phyloP scores from a whole-genome alignment of 805 yeast species.

The Candida qinlingensis region DNA sequence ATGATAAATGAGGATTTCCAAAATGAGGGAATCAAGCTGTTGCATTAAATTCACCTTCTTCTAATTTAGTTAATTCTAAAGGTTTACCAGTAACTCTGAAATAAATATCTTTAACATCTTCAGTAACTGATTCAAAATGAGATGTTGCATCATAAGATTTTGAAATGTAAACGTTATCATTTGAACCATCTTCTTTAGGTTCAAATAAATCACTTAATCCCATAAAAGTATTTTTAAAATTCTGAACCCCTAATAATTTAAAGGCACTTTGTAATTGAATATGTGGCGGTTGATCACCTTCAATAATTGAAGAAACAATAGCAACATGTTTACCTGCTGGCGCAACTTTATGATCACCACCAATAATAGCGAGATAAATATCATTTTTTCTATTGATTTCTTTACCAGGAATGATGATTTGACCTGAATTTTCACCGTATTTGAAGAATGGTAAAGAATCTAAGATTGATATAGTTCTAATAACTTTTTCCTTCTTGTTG shows the following conservation, averaged over 20 bases:
- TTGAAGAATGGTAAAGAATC: conserved; percentile 76
- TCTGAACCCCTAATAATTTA: conserved; percentile 72
- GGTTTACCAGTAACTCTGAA: conserved; percentile 91
- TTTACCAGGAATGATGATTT: conserved; percentile 93
- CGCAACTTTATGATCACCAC: conserved; percentile 85
- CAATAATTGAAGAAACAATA: conserved; percentile 89
- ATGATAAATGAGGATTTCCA: not conserved
- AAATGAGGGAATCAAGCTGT: conserved; percentile 9
- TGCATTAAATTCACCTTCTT: conserved; percentile 25
- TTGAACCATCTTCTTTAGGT: conserved; percentile 78
- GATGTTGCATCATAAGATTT: conserved; percentile 91
- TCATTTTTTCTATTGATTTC: conserved; percentile 91
- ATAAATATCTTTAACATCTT: conserved; percentile 92
- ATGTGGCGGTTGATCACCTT: conserved; percentile 92
- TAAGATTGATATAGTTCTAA: conserved; percentile 65
- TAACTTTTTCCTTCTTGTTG: conserved; percentile 33
- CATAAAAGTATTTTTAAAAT: conserved; percentile 57
- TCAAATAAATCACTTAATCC: conserved; percentile 89
- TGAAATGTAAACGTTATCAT: conserved; percentile 75
- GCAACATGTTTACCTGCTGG: conserved; percentile 89
- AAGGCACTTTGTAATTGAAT: conserved; percentile 91
- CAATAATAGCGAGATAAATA: conserved; percentile 87
- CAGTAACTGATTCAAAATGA: conserved; percentile 94
- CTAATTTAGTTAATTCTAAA: conserved; percentile 37
- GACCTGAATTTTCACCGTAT: conserved; percentile 79